These are phyloP conservation scores for Candida succiphila DNA, from an alignment of 805 yeast species.

Conservation along the genomic window DNA sequence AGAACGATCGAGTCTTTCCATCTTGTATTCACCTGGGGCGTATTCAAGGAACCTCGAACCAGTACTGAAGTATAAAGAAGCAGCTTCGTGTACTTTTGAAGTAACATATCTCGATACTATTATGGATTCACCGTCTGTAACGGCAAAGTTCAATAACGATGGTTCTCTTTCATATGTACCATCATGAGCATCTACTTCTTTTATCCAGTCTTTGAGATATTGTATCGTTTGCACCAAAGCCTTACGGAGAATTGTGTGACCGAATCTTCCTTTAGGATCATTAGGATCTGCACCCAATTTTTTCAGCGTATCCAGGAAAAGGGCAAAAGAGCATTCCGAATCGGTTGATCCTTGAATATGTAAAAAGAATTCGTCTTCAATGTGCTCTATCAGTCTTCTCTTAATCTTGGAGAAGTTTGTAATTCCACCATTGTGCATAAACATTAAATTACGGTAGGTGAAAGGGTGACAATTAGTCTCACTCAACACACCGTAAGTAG, in stretches of 20 bases:
- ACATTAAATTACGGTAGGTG: constrained; percentile 76
- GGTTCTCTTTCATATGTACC: too few species aligned
- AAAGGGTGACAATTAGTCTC: constrained; percentile 98
- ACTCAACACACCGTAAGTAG: constrained; percentile 87
- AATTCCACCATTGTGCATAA: constrained; percentile 96
- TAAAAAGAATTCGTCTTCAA: constrained; percentile 72
- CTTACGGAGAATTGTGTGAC: constrained; percentile 47
- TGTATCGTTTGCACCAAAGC: constrained; percentile 72
- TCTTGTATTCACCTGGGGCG: constrained; percentile 83
- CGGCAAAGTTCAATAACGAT: constrained; percentile 84
- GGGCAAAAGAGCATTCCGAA: constrained; percentile 90
- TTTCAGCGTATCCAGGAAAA: constrained; percentile 67
- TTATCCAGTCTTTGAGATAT: constrained; percentile 71
- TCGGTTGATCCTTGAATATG: constrained; percentile 90
- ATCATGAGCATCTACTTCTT: constrained; percentile 35
- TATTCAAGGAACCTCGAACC: constrained; percentile 88
- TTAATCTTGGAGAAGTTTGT: constrained; percentile 67
- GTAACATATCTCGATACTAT: constrained; percentile 85
- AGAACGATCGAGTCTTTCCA: constrained; percentile 88
- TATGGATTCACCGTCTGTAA: constrained; percentile 83
- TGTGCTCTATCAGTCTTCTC: constrained; percentile 56
- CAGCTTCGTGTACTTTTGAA: constrained; percentile 89
- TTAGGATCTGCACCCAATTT: constrained; percentile 69
- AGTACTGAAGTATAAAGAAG: constrained; percentile 87
- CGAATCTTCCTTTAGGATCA: constrained; percentile 32